Percentiles rank a stretch among this genome's conserved stretches.
Evolutionary conservation across 345 rosid species (phyloP).

Genomic region (Orychophragmus violaceus): DNA sequence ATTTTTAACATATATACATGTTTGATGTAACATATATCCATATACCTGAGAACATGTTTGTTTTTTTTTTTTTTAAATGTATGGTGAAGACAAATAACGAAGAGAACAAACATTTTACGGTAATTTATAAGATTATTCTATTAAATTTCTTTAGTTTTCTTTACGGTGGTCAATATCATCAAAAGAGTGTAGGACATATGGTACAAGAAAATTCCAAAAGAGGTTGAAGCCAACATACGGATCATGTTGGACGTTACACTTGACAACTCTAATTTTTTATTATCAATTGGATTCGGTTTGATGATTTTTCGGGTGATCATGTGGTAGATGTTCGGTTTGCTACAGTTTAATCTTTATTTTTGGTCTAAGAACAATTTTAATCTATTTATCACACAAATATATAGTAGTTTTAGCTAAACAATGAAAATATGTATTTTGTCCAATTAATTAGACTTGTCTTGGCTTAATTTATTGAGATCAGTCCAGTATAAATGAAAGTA

Average conservation of each 20-base stretch:
- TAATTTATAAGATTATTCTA: background rate
- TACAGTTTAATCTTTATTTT: background rate
- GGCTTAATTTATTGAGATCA: background rate
- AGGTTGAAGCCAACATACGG: slow-evolving; percentile 6
- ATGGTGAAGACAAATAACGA: background rate
- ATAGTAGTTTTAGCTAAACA: background rate
- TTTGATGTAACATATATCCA: background rate
- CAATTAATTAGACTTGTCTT: background rate
- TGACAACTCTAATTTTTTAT: background rate
- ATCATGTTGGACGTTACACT: slow-evolving; percentile 4
- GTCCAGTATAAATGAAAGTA: background rate
- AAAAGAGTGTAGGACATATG: slow-evolving; percentile 19
- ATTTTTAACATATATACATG: background rate
- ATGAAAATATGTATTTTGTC: background rate
- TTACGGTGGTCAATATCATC: slow-evolving; percentile 10
- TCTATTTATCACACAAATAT: background rate
- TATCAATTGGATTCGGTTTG: background rate
- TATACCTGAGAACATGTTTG: background rate
- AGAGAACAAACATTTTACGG: background rate
- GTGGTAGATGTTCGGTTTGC: background rate
- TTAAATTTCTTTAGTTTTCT: background rate
- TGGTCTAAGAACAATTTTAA: background rate
- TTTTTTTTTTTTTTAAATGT: background rate
- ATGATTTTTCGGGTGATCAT: background rate
- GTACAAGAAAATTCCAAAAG: slow-evolving; percentile 9